Percentiles rank a stretch among this genome's conserved stretches.
Evolutionary conservation across 805 yeast genomes (phyloP).

Genomic region (Zygoascus flipseniorum): DNA sequence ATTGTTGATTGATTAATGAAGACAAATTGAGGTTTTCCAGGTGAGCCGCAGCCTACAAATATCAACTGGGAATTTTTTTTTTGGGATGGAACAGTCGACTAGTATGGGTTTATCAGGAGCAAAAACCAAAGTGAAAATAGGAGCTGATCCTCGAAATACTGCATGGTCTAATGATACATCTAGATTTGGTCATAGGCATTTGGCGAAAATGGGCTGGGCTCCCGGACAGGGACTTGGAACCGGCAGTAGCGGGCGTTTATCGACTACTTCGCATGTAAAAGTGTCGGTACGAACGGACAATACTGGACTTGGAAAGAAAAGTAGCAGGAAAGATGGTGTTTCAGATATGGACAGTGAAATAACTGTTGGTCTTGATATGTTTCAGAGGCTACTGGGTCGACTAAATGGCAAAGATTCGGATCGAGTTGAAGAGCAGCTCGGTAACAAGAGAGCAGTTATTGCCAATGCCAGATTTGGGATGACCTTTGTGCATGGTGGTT

Average conservation of each 20-base stretch:
- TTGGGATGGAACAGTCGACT: not conserved
- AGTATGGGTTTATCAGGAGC: constrained; percentile 44
- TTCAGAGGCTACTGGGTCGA: constrained; percentile 82
- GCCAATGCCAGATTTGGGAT: constrained; percentile 84
- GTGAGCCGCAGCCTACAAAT: not conserved
- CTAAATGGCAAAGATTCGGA: constrained; percentile 77
- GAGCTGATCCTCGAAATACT: constrained; percentile 88
- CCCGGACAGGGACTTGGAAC: constrained; percentile 87
- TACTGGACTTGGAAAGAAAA: constrained; percentile 80
- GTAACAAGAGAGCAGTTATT: constrained; percentile 58
- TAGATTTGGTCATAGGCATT: constrained; percentile 81
- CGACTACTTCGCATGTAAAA: constrained; percentile 74
- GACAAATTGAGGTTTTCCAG: not conserved
- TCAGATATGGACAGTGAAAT: constrained; percentile 60
- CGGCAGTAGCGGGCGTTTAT: constrained; percentile 31
- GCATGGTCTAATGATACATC: constrained; percentile 71
- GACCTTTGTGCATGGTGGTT: constrained; percentile 78
- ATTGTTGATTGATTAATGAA: not conserved
- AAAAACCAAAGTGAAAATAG: constrained; percentile 74
- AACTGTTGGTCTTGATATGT: constrained; percentile 85
- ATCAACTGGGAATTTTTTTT: not conserved
- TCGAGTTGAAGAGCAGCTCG: constrained; percentile 38
- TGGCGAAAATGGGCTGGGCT: constrained; percentile 80
- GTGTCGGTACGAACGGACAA: constrained; percentile 76
- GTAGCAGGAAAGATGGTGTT: constrained; percentile 30